A percentile compares a stretch with the other conserved stretches of the same genome.
These are phyloP conservation scores for Candida krabiensis DNA, from an alignment of 805 yeast genomes.

Conservation along the genomic window DNA sequence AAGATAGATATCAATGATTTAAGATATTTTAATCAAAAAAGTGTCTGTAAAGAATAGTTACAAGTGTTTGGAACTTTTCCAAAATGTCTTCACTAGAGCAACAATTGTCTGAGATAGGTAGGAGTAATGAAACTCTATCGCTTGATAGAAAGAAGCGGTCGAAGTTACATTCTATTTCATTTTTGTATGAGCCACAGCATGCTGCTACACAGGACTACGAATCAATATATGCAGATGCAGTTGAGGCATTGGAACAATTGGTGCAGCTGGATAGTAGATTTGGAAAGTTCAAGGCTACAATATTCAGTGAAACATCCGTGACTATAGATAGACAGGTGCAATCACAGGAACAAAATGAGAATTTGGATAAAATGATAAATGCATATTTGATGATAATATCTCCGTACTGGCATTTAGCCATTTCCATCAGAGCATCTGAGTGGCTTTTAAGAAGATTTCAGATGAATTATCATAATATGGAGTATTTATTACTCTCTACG, in stretches of 20 bases:
- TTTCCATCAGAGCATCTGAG: constrained; percentile 81
- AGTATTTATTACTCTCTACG: constrained; percentile 64
- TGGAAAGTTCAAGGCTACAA: constrained; percentile 60
- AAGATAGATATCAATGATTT: too few species aligned
- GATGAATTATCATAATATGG: constrained; percentile 78
- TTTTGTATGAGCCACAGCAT: constrained; percentile 78
- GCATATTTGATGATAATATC: constrained; percentile 73
- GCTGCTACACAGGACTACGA: constrained; percentile 97
- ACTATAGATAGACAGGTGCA: constrained; percentile 81
- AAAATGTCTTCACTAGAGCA: constrained; percentile 61
- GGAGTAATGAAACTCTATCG: constrained; percentile 66
- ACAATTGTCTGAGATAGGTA: constrained; percentile 73
- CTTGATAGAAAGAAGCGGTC: constrained; percentile 85
- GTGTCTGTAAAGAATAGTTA: too few species aligned
- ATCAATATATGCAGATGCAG: constrained; percentile 65
- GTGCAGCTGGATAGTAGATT: constrained; percentile 75
- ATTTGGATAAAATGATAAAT: constrained; percentile 70
- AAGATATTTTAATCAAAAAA: too few species aligned
- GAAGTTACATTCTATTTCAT: constrained; percentile 83
- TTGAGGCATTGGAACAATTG: constrained; percentile 76
- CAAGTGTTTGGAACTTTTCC: too few species aligned
- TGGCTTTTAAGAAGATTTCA: constrained; percentile 94
- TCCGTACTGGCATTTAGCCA: constrained; percentile 72
- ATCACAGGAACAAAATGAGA: constrained; percentile 70
- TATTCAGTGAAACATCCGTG: constrained; percentile 83